Evolutionary conservation across 129 eudicot species (phyloP).

Genomic region (Tanacetum coccineum): DNA sequence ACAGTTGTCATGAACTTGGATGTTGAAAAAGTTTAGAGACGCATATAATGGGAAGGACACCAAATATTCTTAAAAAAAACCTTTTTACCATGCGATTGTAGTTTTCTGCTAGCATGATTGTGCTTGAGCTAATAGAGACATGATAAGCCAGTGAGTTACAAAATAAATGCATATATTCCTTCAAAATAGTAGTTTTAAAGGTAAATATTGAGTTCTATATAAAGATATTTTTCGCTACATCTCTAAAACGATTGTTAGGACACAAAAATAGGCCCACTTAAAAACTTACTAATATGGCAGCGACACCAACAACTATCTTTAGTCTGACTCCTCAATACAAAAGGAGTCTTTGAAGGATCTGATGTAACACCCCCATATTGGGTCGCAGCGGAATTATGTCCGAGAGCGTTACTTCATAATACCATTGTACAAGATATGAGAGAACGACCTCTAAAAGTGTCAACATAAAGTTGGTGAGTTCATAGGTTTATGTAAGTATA

Average conservation of each 20-base stretch:
- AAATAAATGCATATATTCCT: constrained; percentile 84
- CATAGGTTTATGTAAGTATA: too few species aligned
- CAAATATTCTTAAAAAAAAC: too few species aligned
- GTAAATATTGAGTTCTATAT: too few species aligned
- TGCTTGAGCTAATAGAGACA: constrained; percentile 72
- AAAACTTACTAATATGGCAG: constrained; percentile 74
- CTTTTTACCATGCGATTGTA: constrained; percentile 57
- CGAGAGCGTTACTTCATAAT: too few species aligned
- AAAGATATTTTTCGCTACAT: too few species aligned
- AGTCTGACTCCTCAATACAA: constrained; percentile 84
- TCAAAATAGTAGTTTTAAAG: too few species aligned
- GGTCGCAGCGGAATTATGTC: too few species aligned
- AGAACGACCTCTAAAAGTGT: too few species aligned
- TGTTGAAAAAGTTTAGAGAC: background rate
- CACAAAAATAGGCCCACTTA: background rate
- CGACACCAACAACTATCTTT: constrained; percentile 64
- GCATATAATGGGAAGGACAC: background rate
- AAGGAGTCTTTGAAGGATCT: constrained; percentile 93
- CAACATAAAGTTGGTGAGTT: too few species aligned
- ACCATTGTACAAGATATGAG: too few species aligned
- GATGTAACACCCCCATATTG: too few species aligned
- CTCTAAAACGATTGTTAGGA: too few species aligned
- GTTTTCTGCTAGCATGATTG: constrained; percentile 79
- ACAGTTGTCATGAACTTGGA: background rate
- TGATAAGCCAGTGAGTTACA: constrained; percentile 78